Conservation (phyloP, 306 rosid species). For the Pterocarpus macrocarpus region DNA sequence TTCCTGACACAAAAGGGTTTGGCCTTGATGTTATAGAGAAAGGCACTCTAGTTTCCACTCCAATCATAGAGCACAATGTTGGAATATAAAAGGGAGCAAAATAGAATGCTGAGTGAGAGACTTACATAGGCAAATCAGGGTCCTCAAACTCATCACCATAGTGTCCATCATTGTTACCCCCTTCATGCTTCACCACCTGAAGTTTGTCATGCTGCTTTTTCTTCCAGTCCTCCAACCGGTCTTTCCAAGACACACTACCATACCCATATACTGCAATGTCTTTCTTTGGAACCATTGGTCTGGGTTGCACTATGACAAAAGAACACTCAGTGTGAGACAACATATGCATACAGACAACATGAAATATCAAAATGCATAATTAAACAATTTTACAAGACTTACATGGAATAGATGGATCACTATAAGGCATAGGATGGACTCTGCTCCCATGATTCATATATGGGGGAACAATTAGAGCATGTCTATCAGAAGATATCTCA, state of each 20-base stretch:
- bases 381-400: slow-evolving; percentile 45
- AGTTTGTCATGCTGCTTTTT: slow-evolving; percentile 87
- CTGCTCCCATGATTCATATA: slow-evolving; percentile 72
- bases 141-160: slow-evolving; percentile 75
- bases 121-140: slow-evolving; percentile 89
- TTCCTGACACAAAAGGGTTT: neutral
- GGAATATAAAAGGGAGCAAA: neutral
- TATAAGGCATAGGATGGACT: slow-evolving; percentile 74
- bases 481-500: slow-evolving; percentile 82
- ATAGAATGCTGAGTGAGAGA: neutral
- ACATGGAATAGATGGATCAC: slow-evolving; percentile 77
- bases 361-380: slow-evolving; percentile 19
- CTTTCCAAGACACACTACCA: slow-evolving; percentile 98
- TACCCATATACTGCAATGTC: slow-evolving; percentile 95
- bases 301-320: slow-evolving; percentile 74
- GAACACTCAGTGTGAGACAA: slow-evolving; percentile 38
- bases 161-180: slow-evolving; percentile 60
- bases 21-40: neutral
- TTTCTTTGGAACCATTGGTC: slow-evolving; percentile 97
- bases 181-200: slow-evolving; percentile 93
- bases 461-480: slow-evolving; percentile 91
- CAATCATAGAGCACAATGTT: slow-evolving; percentile 19
- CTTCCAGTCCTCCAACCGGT: slow-evolving; percentile 97
- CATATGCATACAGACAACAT: slow-evolving; percentile 29
- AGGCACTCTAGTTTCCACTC: neutral